Percentiles rank a stretch among this genome's conserved stretches.
Evolutionary conservation across 768 basidiomycete genomes (phyloP).

Genomic region (Lactifluus volemus): DNA sequence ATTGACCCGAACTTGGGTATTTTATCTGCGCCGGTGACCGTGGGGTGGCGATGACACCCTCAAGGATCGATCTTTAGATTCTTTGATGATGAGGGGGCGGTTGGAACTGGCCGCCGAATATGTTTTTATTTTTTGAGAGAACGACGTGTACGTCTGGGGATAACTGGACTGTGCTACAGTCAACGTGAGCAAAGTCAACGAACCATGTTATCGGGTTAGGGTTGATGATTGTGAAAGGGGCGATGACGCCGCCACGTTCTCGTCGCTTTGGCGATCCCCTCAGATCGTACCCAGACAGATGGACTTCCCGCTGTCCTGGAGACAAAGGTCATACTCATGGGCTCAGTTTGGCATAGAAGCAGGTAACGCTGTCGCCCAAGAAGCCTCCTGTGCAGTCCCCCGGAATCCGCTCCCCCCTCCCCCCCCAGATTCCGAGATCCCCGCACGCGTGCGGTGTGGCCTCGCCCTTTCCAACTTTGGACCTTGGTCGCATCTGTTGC

Average conservation of each 20-base stretch:
- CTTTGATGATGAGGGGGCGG: background rate
- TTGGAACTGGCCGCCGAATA: too few relatives aligned
- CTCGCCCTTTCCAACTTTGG: background rate
- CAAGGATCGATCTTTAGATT: background rate
- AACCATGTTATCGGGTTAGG: background rate
- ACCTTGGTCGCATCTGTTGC: background rate
- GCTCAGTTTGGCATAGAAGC: slow-evolving; percentile 7
- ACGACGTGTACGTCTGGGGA: background rate
- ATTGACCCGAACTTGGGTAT: background rate
- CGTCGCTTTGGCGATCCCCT: slow-evolving; percentile 16
- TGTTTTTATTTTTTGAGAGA: too few relatives aligned
- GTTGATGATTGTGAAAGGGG: too few relatives aligned
- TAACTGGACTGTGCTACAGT: background rate
- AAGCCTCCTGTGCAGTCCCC: background rate
- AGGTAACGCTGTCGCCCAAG: background rate
- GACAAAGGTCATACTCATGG: slow-evolving; percentile 3
- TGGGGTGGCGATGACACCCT: background rate
- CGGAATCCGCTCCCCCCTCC: background rate
- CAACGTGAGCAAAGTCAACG: background rate
- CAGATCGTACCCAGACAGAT: background rate
- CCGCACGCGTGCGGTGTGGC: background rate
- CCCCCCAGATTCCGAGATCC: slow-evolving; percentile 6
- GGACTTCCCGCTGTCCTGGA: slow-evolving; percentile 11
- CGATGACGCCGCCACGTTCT: slow-evolving; percentile 3
- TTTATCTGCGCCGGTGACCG: background rate